phyloP scores from a whole-genome alignment of 106 monocot species.

The Allium cepa region DNA sequence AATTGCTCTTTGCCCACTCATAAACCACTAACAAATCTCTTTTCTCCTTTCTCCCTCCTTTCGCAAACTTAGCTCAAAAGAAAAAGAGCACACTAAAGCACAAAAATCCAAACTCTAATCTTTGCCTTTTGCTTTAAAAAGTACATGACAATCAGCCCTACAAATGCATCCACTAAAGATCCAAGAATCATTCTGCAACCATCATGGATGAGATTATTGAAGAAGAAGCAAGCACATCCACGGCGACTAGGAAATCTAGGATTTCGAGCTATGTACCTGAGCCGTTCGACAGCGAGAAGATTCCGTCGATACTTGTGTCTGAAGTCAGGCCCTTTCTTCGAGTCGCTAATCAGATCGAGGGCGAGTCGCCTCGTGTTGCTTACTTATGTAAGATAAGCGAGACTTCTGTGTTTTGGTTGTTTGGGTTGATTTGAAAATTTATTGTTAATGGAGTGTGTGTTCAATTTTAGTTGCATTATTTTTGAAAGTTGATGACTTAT shows the following conservation, averaged over 20 bases:
- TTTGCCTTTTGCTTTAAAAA: neutral
- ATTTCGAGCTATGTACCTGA: conserved; percentile 9
- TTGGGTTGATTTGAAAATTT: neutral
- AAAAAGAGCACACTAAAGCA: too few species aligned
- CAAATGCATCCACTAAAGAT: neutral
- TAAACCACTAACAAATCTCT: neutral
- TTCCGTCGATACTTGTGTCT: conserved; percentile 38
- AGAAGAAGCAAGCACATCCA: conserved; percentile 17
- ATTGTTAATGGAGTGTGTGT: neutral
- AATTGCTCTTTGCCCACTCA: neutral
- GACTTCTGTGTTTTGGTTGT: neutral
- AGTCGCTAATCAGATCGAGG: conserved; percentile 68
- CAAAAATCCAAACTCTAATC: too few species aligned
- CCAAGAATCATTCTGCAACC: neutral
- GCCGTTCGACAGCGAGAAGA: conserved; percentile 82
- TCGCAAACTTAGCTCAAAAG: too few species aligned
- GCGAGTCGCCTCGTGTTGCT: conserved; percentile 59
- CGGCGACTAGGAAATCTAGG: conserved; percentile 3
- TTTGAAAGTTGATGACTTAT: too few species aligned
- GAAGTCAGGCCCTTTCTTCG: conserved; percentile 60
- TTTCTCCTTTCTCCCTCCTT: too few species aligned
- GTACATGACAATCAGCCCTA: neutral
- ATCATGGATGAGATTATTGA: conserved; percentile 38
- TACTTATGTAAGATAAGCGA: conserved; percentile 44
- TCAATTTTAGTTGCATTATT: too few species aligned